Percentiles rank a stretch among this genome's conserved stretches.
phyloP scores from a whole-genome alignment of 345 rosid species.

The Rubroshorea leprosula region DNA sequence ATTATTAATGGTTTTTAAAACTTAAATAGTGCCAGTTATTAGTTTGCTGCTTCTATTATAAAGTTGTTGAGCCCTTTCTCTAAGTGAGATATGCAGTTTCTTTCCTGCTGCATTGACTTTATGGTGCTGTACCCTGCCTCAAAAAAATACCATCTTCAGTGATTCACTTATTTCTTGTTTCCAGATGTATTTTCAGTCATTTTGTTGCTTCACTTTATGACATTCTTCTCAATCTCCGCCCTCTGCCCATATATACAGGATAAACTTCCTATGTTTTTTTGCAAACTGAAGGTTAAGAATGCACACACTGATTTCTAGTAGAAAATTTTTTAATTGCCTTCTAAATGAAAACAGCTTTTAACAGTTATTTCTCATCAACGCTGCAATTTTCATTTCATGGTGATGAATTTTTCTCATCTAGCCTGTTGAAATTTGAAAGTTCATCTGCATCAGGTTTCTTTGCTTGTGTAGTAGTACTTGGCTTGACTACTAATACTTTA shows the following conservation, averaged over 20 bases:
- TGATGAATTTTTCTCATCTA: background rate
- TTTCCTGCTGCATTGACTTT: too few relatives aligned
- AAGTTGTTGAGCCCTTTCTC: too few relatives aligned
- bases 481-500: constrained; percentile 18
- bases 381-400: background rate
- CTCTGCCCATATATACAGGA: too few relatives aligned
- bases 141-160: background rate
- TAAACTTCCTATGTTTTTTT: background rate
- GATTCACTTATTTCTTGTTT: constrained; percentile 4
- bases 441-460: constrained; percentile 1
- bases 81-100: too few relatives aligned
- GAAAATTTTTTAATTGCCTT: background rate
- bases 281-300: background rate
- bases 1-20: too few relatives aligned
- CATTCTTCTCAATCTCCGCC: background rate
- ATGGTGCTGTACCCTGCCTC: constrained; percentile 4
- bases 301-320: background rate
- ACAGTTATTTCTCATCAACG: background rate
- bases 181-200: background rate
- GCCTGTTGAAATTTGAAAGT: background rate
- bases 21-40: too few relatives aligned
- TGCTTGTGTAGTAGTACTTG: background rate
- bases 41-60: too few relatives aligned
- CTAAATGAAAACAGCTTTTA: background rate
- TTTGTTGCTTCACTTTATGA: constrained; percentile 1